Evolutionary conservation across 1,139 yeast genomes (phyloP), one percentile per base, ranked within the genome.

Genomic region (Diutina siamensis): DNA sequence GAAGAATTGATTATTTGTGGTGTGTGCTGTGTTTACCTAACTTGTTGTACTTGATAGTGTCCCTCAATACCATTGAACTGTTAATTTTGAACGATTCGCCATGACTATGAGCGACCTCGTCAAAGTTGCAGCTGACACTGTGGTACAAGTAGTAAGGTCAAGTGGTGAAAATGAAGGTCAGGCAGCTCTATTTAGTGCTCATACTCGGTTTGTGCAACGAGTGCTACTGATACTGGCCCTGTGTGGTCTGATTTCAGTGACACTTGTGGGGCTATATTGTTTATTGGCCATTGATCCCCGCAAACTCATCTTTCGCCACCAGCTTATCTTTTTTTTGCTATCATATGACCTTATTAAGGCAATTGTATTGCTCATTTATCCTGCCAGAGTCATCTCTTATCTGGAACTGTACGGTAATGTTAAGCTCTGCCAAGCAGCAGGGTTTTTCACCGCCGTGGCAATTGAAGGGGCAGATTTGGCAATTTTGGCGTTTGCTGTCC

Each of bases 401-500:
- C 61, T 65, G 22, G 60, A 69, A n/a, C 66, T 78, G 1, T 78
- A 80, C 57, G 68, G 71, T 46, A 75, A 76, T 53, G 63, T 67
- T 20, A 66, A 63, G 35, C 79, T 84, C 52, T 79, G 86, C 55
- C 80, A 83, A 56, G 80, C 80, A 13, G 76, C 86, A 44, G 97
- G 96, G 3, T 88, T 85, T 67, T 80, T 87, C 61, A 83, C 95
- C 0, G 86, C 94, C 1, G 71, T 80, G 36, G 74, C 89, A 31
- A 83, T 85, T 27, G 95, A 87, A 60, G 95, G 95, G 15, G 88
- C 94, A 2, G 97, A 88, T 62, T 61, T 86, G 41, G 94, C 94
- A 22, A 88, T 88, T 45, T 64, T 87, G 42, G 74, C 85, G 32
- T 83, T 88, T 62, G 95, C 97, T 1, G 62, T 87, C 19, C 96